Evolutionary conservation across 2,329 filamentous ascomycete genomes (phyloP).

Genomic region (Apiospora pterosperma): DNA sequence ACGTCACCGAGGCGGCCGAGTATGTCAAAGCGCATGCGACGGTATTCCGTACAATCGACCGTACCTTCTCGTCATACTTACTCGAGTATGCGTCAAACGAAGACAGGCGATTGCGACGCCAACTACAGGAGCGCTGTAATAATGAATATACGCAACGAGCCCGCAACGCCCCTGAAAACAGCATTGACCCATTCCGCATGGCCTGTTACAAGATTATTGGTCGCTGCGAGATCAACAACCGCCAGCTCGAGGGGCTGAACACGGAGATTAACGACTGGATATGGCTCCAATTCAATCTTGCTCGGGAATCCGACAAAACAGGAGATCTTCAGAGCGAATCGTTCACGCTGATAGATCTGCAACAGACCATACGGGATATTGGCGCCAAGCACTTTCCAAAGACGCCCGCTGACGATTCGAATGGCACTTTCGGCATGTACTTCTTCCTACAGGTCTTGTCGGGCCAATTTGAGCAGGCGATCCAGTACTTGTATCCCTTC

Average conservation of each 20-base stretch:
- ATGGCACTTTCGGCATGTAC: conserved; percentile 80
- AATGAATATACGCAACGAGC: conserved; percentile 85
- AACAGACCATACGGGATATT: conserved; percentile 80
- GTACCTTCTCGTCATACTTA: conserved; percentile 85
- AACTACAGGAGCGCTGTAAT: conserved; percentile 82
- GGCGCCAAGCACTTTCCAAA: conserved; percentile 89
- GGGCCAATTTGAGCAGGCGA: conserved; percentile 90
- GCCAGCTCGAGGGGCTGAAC: conserved; percentile 60
- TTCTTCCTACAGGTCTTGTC: conserved; percentile 90
- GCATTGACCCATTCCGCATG: conserved; percentile 91
- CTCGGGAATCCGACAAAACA: conserved; percentile 60
- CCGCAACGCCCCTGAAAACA: conserved; percentile 80
- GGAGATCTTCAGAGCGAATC: conserved; percentile 64
- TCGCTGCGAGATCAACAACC: conserved; percentile 64
- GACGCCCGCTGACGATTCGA: conserved; percentile 67
- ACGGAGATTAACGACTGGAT: conserved; percentile 68
- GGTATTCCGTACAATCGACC: conserved; percentile 86
- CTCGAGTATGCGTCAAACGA: conserved; percentile 74
- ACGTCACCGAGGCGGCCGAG: conserved; percentile 77
- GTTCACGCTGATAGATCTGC: conserved; percentile 65
- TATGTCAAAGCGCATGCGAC: conserved; percentile 79
- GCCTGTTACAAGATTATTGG: conserved; percentile 98
- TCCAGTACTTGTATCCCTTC: conserved; percentile 88
- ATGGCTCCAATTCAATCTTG: conserved; percentile 69
- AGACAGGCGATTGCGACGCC: conserved; percentile 73